Base-by-base conservation (phyloP, 2,329 filamentous ascomycete genomes). In the Fusarium xylarioides region DNA sequence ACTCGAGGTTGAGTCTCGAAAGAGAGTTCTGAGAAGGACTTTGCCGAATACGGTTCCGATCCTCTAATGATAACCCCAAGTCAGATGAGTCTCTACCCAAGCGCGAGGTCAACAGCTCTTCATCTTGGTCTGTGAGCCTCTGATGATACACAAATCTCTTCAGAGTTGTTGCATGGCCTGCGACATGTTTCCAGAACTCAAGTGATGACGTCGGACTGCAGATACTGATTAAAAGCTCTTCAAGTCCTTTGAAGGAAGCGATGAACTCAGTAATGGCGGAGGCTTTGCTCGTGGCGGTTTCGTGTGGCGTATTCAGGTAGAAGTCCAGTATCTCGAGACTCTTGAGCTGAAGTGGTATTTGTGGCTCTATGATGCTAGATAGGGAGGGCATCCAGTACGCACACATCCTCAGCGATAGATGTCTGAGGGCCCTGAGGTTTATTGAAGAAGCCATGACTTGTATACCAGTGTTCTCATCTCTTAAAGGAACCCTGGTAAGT, bases 341-440 rank as follows among this genome's bases (percentile, higher is more conserved):
- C 6, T 61, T 62, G 4, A 68, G 26, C 4, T 28, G 7, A 4
- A 32, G 8, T 1, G 16, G 11, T 5, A 8, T 18, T 14, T 18
- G 3, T 0, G 12, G 38, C 7, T 49, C 40, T 1, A 16, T 10
- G 4, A 49, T 16, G 1, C 10, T 16, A 1, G 19, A 7, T 0
- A 67, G 35, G 7, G 67, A 14, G 1, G 18, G 12, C 6, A 37
- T n/a, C 63, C 47, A 68, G 11, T 30, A 54, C 0, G 54, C 23
- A 12, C 63, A 62, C 64, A 67, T 60, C 26, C 40, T 47, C 26
- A 66, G 9, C 1, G 28, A 35, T 0, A 68, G 14, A 2, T 12
- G 34, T 0, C 21, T 55, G 0, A 54, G n/a, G 1, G 7, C 10
- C 1, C 1, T 4, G 10, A 38, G 14, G 21, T 32, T n/a, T 4